Percentiles rank a stretch among this genome's conserved stretches.
Evolutionary conservation across 257 asterid genomes (phyloP).

Genomic region (Sherardia arvensis): DNA sequence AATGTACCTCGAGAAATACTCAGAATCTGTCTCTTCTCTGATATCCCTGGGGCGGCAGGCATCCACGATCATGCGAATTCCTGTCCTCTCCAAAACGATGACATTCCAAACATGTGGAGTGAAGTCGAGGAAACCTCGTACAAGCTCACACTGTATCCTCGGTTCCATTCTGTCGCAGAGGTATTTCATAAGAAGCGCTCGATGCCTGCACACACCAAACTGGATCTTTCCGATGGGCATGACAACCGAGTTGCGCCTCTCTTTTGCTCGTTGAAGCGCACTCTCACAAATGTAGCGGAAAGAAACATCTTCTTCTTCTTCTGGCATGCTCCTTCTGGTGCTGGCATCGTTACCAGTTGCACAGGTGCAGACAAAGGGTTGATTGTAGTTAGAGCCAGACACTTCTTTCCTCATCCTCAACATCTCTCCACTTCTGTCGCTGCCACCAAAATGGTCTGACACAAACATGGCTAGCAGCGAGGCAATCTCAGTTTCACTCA

Average conservation of each 20-base stretch:
- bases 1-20: slow-evolving; percentile 71
- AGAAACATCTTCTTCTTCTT: slow-evolving; percentile 38
- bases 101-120: slow-evolving; percentile 98
- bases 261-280: slow-evolving; percentile 55
- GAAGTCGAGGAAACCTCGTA: slow-evolving; percentile 90
- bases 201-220: slow-evolving; percentile 92
- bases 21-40: slow-evolving; percentile 78
- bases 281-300: slow-evolving; percentile 60
- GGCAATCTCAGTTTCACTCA: slow-evolving; percentile 52
- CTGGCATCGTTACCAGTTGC: slow-evolving; percentile 40
- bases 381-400: slow-evolving; percentile 54
- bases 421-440: slow-evolving; percentile 54
- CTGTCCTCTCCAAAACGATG: slow-evolving; percentile 45
- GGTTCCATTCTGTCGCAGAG: slow-evolving; percentile 93
- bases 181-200: slow-evolving; percentile 93
- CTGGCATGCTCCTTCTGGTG: slow-evolving; percentile 20
- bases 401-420: slow-evolving; percentile 59
- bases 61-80: slow-evolving; percentile 82
- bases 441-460: slow-evolving; percentile 96
- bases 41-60: slow-evolving; percentile 90
- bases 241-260: slow-evolving; percentile 44
- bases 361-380: slow-evolving; percentile 90
- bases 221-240: slow-evolving; percentile 86
- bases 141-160: slow-evolving; percentile 83
- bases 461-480: slow-evolving; percentile 88